Base-by-base conservation (phyloP, 1,284 basidiomycete species). In the Moniliophthora roreri region DNA sequence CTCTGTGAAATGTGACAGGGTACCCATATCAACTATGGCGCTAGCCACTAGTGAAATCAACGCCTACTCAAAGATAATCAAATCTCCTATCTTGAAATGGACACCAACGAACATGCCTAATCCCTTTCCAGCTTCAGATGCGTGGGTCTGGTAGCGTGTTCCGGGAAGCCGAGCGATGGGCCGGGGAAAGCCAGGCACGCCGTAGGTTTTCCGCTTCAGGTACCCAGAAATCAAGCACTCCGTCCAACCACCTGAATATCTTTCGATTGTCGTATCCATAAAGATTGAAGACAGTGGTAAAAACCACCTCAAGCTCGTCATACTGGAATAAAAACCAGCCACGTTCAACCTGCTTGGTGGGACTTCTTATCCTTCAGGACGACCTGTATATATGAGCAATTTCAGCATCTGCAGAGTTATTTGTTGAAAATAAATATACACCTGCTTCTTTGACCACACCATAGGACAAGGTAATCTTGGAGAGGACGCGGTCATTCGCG, bases 21-120 rank as follows among this genome's bases (percentile, higher is more conserved):
- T 13, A 15, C 11, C 10, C 18, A 24, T 1, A 37, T 21, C 15
- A 13, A 21, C 26, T 16, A 15, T 16, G 18, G 18, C 20, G n/a
- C 11, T 21, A 16, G 23, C 20, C 13, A 10, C 23, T 21, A 53
- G 36, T 24, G 35, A 34, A 23, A 57, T 16, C 26, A 58, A 4
- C n/a, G 57, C 54, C 16, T 54, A 26, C 24, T 58, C 57, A 16
- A 35, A 36, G 9, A 58, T 11, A 21, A 58, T 56, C 13, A 58
- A 40, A 6, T 56, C 57, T 24, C 57, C 51, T 6, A 36, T 35
- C 4, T 42, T 35, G 4, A 58, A 39, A 26, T 50, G 32, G 18
- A 36, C 28, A 6, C 36, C 48, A 1, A 54, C 46, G 39, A 56
- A 52, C 35, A 58, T 48, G n/a, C 57, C 51, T n/a, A 56, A 16